Evolutionary conservation across 352 stramenopile species (phyloP), one percentile per base, ranked within the genome.

Genomic region (Phytophthora parvispora): DNA sequence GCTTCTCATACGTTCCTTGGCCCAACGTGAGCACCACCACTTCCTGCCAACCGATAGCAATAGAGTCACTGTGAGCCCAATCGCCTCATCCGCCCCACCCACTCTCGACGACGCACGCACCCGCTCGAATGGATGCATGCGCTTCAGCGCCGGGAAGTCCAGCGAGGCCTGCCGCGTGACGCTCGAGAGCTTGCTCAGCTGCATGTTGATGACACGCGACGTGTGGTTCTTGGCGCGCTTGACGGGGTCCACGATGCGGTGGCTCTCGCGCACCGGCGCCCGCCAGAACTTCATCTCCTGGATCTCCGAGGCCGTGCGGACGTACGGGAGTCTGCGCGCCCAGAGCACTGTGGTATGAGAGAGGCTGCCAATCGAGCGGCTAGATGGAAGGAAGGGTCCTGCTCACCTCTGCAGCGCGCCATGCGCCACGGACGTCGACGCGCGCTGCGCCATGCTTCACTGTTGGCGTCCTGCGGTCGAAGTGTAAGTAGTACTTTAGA

Each of bases 261-360:
- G 73, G 75, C 86, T 95, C 69, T 97, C 89, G 57, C 77, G 81
- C 67, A 92, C 71, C 28, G 67, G 66, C 28, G 84, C 70, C 25
- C 84, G 81, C 89, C 89, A 97, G 70, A 97, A 95, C 64, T 89
- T 88, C 89, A 97, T 97, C 68, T 94, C 84, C 71, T 92, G 83
- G 60, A 96, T 93, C 80, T 96, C 88, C 6, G 75, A 80, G 6
- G 86, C 86, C 53, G 88, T 96, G 77, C 88, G 74, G 38, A 96
- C 84, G 54, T 94, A 96, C 60, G 88, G 88, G 42, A 96, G 69
- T 27, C 88, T 94, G 24, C 32, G 38, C 12, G 18, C 13, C 3
- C 18, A 55, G 13, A 56, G 4, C 20, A 54, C 13, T n/a, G n/a
- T 54, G 13, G 20, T 3, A 7, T 18, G 16, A 59, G 15, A 49